Evolutionary conservation across 2,329 filamentous ascomycete species (phyloP).

Genomic region (Colletotrichum sublineola): DNA sequence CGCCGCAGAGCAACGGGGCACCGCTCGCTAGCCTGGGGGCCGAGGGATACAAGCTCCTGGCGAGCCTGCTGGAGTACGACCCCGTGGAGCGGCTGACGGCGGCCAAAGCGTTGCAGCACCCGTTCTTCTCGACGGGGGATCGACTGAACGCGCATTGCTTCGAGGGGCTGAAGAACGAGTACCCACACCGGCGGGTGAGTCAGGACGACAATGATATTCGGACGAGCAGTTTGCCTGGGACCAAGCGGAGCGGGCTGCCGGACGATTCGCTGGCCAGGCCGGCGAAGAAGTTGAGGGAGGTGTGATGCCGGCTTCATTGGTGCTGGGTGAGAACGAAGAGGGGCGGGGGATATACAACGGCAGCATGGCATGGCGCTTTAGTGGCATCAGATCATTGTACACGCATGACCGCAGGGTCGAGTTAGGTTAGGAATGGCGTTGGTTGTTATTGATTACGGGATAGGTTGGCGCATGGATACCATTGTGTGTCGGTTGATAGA

Average conservation of each 20-base stretch:
- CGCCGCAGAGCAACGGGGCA: slow-evolving; percentile 49
- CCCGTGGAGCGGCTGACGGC: slow-evolving; percentile 90
- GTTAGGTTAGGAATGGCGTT: neutral
- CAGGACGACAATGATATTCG: slow-evolving; percentile 97
- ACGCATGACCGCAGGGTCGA: neutral
- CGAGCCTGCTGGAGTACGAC: slow-evolving; percentile 91
- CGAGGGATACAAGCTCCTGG: slow-evolving; percentile 86
- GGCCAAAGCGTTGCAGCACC: slow-evolving; percentile 87
- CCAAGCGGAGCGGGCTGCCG: slow-evolving; percentile 86
- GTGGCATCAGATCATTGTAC: neutral
- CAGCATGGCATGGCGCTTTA: slow-evolving; percentile 1
- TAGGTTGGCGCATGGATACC: neutral
- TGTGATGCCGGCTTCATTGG: neutral
- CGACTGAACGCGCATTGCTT: slow-evolving; percentile 88
- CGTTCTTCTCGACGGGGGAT: slow-evolving; percentile 85
- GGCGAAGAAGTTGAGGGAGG: slow-evolving; percentile 73
- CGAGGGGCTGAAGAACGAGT: slow-evolving; percentile 87
- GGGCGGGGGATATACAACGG: neutral
- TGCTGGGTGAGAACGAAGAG: neutral
- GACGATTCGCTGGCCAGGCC: slow-evolving; percentile 81
- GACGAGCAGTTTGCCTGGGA: slow-evolving; percentile 89
- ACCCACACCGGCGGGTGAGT: slow-evolving; percentile 90
- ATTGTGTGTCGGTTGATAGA: neutral
- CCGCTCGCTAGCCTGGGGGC: slow-evolving; percentile 73
- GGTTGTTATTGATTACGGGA: neutral